Conservation (phyloP, 225 moss, liverwort and hornwort species). For the Pseudoscleropodium purum region DNA sequence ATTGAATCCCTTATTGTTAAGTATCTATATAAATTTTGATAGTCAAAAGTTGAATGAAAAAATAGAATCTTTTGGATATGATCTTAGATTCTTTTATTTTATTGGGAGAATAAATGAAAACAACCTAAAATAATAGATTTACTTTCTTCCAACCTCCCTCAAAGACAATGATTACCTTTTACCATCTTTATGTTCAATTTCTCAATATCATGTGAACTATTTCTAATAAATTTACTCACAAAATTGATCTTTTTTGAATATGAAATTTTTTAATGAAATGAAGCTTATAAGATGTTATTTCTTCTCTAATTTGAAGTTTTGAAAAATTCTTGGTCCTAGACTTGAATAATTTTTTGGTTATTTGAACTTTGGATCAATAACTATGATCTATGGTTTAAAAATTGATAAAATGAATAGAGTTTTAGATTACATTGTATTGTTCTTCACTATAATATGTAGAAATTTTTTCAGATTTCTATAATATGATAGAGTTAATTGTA, state of each 20-base stretch:
- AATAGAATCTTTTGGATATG: neutral
- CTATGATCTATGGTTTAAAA: neutral
- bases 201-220: neutral
- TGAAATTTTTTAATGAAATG: neutral
- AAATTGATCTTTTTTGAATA: neutral
- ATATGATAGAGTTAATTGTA: no score
- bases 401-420: neutral
- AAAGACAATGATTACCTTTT: neutral
- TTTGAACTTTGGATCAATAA: neutral
- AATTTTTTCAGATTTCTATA: neutral
- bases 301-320: neutral
- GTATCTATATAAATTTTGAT: neutral
- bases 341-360: neutral
- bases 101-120: neutral
- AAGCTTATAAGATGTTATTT: neutral
- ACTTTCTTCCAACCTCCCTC: neutral
- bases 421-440: neutral
- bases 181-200: neutral
- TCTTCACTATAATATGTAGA: neutral
- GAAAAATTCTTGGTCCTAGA: neutral
- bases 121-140: neutral
- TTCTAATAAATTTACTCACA: neutral
- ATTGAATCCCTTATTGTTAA: neutral
- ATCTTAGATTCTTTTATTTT: neutral
- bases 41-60: neutral